These are phyloP conservation scores for Talaromyces atroroseus DNA, from an alignment of 2,329 filamentous ascomycete species.

Conservation along the genomic window DNA sequence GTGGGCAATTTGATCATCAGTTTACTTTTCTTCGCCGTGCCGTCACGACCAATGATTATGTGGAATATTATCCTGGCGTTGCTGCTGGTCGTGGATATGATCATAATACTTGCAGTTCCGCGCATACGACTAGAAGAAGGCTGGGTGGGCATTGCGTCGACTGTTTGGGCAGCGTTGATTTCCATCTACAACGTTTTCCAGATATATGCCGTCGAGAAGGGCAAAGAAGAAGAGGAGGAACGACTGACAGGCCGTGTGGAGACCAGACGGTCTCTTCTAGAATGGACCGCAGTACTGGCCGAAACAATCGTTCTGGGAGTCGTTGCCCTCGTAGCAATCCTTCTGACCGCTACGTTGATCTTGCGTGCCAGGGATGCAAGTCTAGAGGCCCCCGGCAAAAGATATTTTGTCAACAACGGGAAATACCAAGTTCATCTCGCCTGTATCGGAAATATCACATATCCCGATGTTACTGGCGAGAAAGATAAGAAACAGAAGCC, in stretches of 20 bases:
- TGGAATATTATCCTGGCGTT: constrained; percentile 62
- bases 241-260: constrained; percentile 84
- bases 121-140: constrained; percentile 76
- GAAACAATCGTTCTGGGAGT: constrained; percentile 67
- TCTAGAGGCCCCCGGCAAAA: constrained; percentile 65
- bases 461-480: constrained; percentile 36
- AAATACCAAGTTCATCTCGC: constrained; percentile 85
- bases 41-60: constrained; percentile 72
- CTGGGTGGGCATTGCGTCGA: constrained; percentile 82
- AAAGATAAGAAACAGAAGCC: constrained; percentile 51
- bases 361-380: constrained; percentile 75
- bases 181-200: constrained; percentile 71
- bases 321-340: constrained; percentile 62
- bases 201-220: constrained; percentile 81
- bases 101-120: constrained; percentile 71
- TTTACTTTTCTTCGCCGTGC: constrained; percentile 80
- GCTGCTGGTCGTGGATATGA: constrained; percentile 66
- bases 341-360: constrained; percentile 74
- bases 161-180: constrained; percentile 76
- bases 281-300: constrained; percentile 77
- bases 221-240: constrained; percentile 88
- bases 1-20: constrained; percentile 68
- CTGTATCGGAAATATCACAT: constrained; percentile 66
- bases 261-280: constrained; percentile 69
- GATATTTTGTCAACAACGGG: constrained; percentile 73